Conservation (phyloP, 1,284 basidiomycete genomes). For the Leccinum angustisporum region DNA sequence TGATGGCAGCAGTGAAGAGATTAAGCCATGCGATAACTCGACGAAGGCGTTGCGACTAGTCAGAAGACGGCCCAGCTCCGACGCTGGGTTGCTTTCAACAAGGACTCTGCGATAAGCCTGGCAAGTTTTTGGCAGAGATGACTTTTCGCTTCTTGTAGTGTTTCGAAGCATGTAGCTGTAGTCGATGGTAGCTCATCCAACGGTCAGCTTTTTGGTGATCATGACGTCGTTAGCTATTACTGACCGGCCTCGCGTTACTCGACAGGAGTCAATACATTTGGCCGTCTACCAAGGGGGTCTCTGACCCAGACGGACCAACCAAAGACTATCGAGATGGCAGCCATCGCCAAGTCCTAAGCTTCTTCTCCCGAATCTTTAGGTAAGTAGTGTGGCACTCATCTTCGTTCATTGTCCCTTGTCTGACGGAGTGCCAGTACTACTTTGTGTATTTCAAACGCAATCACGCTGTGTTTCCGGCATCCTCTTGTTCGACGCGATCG, state of each 20-base stretch:
- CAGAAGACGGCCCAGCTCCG: slow-evolving; percentile 4
- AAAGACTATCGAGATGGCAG: slow-evolving; percentile 5
- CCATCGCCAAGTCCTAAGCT: neutral
- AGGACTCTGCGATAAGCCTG: slow-evolving; percentile 4
- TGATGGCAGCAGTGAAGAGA: no score
- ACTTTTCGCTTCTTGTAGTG: neutral
- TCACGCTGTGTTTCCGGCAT: slow-evolving; percentile 3
- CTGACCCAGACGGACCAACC: slow-evolving; percentile 5
- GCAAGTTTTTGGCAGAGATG: slow-evolving; percentile 12
- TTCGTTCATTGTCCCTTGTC: neutral
- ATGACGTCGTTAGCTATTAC: neutral
- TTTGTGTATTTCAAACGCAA: neutral
- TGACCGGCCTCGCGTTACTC: slow-evolving; percentile 10
- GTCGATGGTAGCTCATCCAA: neutral
- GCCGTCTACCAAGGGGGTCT: slow-evolving; percentile 15
- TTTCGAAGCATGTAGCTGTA: neutral
- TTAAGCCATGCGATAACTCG: no score
- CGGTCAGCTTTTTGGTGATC: slow-evolving; percentile 6
- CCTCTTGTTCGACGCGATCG: slow-evolving; percentile 11
- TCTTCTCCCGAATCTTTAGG: slow-evolving; percentile 3
- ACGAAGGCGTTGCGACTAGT: neutral
- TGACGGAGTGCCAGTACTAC: slow-evolving; percentile 10
- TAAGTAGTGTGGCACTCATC: slow-evolving; percentile 10
- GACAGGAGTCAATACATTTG: slow-evolving; percentile 12
- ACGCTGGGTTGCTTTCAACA: slow-evolving; percentile 4